Evolutionary conservation across 495 filamentous ascomycete species (phyloP), one percentile per base, ranked within the genome.

Genomic region (Penicillium pancosmium): DNA sequence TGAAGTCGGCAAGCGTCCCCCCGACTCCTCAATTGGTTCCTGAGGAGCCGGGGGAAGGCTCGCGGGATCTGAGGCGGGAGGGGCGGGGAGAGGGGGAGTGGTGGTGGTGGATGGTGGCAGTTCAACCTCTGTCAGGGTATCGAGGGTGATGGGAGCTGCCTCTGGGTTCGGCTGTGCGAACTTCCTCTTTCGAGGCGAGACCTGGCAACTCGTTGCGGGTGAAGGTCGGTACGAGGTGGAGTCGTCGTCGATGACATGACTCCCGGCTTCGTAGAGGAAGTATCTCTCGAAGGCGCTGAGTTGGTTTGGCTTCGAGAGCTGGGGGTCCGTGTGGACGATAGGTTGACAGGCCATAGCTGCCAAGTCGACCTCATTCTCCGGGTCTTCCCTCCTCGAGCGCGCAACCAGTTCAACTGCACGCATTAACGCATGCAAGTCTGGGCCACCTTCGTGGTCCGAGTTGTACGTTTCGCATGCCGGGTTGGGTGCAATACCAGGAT

Each of bases 401-500:
- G 91, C 90, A 56, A 98, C 86, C 75, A 97, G 88, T 57, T 86
- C 92, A 57, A 94, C 89, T n/a, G 86, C 91, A 51, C 95, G 82
- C 82, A 97, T 86, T 12, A 90, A 82, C 7, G 91, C 84, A 67
- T 98, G 94, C 15, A 87, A 84, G 78, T 92, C 88, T 1, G 86
- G 83, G 55, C 94, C 92, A 43, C 90, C 91, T 34, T 72, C 76
- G 10, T 64, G 21, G 46, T 78, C 73, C 0, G 71, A 46, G 13
- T 74, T 55, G 46, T 75, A 80, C 9, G 44, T 61, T 7, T 60
- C 19, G 44, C 59, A 61, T 3, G 59, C 69, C 1, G 74, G 72
- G 51, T 76, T 75, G 1, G 74, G 74, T 0, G 64, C 62, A 1
- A 38, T 21, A 2, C 57, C 66, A 9, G 49, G 51, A 36, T 73